These are phyloP conservation scores for Lipomyces starkeyi DNA, from an alignment of 805 yeast species.

Conservation along the genomic window DNA sequence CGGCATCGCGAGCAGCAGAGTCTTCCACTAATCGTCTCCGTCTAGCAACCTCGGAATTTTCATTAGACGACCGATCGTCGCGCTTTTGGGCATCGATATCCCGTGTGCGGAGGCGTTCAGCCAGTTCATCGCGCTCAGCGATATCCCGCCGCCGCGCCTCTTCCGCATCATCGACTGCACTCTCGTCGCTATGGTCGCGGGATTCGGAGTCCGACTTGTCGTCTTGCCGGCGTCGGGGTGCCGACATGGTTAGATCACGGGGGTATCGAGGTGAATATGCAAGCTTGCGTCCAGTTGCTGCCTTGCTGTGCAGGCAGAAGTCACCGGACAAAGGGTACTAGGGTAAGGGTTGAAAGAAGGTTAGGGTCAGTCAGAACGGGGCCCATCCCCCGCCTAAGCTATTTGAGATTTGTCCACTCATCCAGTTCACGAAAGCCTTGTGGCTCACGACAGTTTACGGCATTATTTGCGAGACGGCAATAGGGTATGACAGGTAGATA, in stretches of 20 bases:
- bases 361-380: background rate
- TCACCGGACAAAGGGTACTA: too few species aligned
- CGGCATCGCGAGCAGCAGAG: constrained; percentile 35
- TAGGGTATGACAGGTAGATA: too few species aligned
- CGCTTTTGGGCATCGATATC: constrained; percentile 24
- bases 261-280: background rate
- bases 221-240: background rate
- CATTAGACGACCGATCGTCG: constrained; percentile 26
- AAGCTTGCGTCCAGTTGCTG: background rate
- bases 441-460: too few species aligned
- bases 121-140: constrained; percentile 45
- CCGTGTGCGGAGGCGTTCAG: constrained; percentile 40
- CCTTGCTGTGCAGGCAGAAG: too few species aligned
- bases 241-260: background rate
- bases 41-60: constrained; percentile 5
- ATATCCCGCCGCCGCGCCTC: constrained; percentile 38
- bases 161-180: constrained; percentile 19
- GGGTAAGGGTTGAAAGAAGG: background rate
- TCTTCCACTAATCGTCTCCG: constrained; percentile 20
- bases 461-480: too few species aligned
- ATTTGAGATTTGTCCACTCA: too few species aligned
- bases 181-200: background rate
- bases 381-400: too few species aligned
- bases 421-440: too few species aligned
- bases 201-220: background rate